These are phyloP conservation scores for Pichia norvegensis DNA, from an alignment of 1,139 yeast genomes.

Conservation along the genomic window DNA sequence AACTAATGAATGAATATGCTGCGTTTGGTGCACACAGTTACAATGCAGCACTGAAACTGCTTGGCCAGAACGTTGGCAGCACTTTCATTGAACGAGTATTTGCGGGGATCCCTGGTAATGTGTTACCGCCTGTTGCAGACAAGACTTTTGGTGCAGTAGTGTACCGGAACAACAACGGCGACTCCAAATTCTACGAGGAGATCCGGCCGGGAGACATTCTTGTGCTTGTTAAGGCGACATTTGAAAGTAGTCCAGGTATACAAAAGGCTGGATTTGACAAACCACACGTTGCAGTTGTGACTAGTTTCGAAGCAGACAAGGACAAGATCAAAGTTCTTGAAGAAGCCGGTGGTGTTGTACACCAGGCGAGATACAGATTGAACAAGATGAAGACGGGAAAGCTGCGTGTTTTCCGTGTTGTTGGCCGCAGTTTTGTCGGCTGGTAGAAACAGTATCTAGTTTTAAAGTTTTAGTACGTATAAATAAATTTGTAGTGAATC, in stretches of 20 bases:
- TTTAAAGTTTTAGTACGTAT: too few relatives aligned
- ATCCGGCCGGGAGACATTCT: slow-evolving; percentile 79
- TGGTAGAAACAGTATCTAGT: slow-evolving; percentile 40
- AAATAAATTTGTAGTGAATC: too few relatives aligned
- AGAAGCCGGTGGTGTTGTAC: slow-evolving; percentile 45
- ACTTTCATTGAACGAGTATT: slow-evolving; percentile 27
- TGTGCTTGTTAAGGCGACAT: slow-evolving; percentile 66
- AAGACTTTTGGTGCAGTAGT: slow-evolving; percentile 69
- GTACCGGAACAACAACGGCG: slow-evolving; percentile 54
- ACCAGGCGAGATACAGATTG: slow-evolving; percentile 56
- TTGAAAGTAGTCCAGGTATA: slow-evolving; percentile 37
- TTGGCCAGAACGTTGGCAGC: slow-evolving; percentile 31
- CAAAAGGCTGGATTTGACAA: slow-evolving; percentile 40
- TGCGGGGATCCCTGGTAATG: slow-evolving; percentile 29
- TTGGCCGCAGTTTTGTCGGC: slow-evolving; percentile 54
- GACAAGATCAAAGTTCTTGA: slow-evolving; percentile 72
- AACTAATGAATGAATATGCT: slow-evolving; percentile 44
- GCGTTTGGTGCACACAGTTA: slow-evolving; percentile 39
- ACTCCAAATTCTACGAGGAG: slow-evolving; percentile 52
- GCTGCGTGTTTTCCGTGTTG: slow-evolving; percentile 66
- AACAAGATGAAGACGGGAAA: slow-evolving; percentile 73
- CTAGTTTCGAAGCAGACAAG: slow-evolving; percentile 69
- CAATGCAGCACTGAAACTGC: slow-evolving; percentile 34
- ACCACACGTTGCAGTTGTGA: slow-evolving; percentile 45
- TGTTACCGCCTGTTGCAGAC: slow-evolving; percentile 54